Conservation (phyloP, 371 early-diverging fungal species). For the Parasitella parasitica region DNA sequence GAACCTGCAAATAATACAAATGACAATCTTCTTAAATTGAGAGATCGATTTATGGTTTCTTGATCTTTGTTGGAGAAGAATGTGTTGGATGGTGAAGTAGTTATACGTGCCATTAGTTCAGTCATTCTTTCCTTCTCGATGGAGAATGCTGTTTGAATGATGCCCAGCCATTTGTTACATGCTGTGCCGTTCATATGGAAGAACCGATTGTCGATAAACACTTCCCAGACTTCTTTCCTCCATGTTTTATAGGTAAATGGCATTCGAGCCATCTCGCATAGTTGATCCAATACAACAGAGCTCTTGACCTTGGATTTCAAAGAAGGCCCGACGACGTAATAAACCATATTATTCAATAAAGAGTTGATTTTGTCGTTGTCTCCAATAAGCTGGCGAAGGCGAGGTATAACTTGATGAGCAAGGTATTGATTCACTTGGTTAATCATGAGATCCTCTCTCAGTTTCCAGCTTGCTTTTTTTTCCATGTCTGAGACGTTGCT, state of each 20-base stretch:
- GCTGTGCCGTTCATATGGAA: slow-evolving; percentile 60
- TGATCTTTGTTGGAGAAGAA: slow-evolving; percentile 85
- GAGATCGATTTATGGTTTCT: slow-evolving; percentile 70
- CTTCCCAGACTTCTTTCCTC: slow-evolving; percentile 83
- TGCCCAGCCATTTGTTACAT: slow-evolving; percentile 63
- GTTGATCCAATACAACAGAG: slow-evolving; percentile 42
- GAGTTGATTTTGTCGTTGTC: slow-evolving; percentile 76
- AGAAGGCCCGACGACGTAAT: slow-evolving; percentile 77
- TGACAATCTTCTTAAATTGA: slow-evolving; percentile 73
- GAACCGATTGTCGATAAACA: slow-evolving; percentile 72
- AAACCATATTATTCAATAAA: slow-evolving; percentile 69
- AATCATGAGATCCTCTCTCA: slow-evolving; percentile 52
- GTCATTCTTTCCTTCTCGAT: slow-evolving; percentile 74
- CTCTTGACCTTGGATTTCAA: slow-evolving; percentile 58
- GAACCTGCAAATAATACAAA: slow-evolving; percentile 78
- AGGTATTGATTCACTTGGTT: slow-evolving; percentile 51
- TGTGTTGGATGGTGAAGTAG: slow-evolving; percentile 67
- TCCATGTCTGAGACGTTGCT: slow-evolving; percentile 50
- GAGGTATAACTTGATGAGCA: slow-evolving; percentile 64
- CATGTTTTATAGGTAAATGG: slow-evolving; percentile 69
- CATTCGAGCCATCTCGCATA: slow-evolving; percentile 62
- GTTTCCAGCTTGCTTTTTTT: slow-evolving; percentile 47
- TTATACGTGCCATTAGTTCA: slow-evolving; percentile 74
- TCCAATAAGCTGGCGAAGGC: slow-evolving; percentile 59
- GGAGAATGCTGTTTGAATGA: slow-evolving; percentile 66